phyloP scores from a whole-genome alignment of 345 rosid genomes.

The Angophora floribunda region DNA sequence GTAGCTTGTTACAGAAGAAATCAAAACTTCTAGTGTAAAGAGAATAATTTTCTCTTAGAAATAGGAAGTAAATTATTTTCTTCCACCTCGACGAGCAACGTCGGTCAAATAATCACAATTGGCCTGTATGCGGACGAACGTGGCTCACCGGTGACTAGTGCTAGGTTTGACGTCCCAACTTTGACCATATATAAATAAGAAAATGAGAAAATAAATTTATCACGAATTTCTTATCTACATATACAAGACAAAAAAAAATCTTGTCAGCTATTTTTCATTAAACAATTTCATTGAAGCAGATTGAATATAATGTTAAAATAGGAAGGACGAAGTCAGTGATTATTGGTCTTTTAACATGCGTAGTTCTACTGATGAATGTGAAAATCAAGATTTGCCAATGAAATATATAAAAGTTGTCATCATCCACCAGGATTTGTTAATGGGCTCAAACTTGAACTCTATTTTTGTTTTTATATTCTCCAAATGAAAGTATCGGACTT shows the following conservation, averaged over 20 bases:
- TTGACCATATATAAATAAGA: not conserved
- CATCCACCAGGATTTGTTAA: no score
- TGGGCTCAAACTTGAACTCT: no score
- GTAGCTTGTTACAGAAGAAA: not conserved
- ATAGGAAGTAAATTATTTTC: not conserved
- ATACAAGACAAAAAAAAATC: not conserved
- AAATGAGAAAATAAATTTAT: not conserved
- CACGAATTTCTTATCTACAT: not conserved
- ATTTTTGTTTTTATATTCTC: no score
- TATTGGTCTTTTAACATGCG: not conserved
- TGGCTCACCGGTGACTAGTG: not conserved
- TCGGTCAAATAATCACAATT: not conserved
- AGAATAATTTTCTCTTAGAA: not conserved
- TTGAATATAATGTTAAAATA: no score
- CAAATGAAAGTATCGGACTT: no score
- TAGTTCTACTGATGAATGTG: not conserved
- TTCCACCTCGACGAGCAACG: not conserved
- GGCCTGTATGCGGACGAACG: not conserved
- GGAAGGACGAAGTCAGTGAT: not conserved
- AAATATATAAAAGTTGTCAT: no score
- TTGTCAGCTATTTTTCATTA: not conserved
- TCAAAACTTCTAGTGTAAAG: not conserved
- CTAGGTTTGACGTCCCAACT: not conserved
- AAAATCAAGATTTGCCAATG: not conserved
- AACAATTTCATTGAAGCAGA: not conserved